These are phyloP conservation scores for Truncatella angustata DNA, from an alignment of 2,329 filamentous ascomycete genomes.

Conservation along the genomic window DNA sequence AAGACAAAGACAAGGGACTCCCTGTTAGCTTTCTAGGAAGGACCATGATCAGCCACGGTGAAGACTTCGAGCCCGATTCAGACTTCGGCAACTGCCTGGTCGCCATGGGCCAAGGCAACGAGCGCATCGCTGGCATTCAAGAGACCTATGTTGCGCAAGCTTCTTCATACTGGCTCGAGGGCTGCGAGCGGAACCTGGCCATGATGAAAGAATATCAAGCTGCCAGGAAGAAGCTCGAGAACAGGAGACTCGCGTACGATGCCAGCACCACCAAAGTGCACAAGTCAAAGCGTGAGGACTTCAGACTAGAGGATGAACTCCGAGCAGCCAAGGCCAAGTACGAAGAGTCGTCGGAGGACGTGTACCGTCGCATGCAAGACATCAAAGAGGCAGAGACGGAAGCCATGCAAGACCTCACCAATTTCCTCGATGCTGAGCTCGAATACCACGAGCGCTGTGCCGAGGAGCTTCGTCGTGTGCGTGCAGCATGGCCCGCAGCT, in stretches of 20 bases:
- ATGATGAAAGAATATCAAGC: constrained; percentile 98
- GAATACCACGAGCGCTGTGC: constrained; percentile 88
- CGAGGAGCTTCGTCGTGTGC: constrained; percentile 68
- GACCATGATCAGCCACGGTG: constrained; percentile 84
- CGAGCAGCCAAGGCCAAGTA: constrained; percentile 92
- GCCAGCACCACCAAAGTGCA: constrained; percentile 86
- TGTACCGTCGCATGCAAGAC: constrained; percentile 89
- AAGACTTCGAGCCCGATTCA: constrained; percentile 88
- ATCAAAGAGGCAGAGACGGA: constrained; percentile 91
- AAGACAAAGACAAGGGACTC: constrained; percentile 84
- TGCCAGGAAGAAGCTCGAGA: constrained; percentile 92
- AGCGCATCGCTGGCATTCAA: constrained; percentile 81
- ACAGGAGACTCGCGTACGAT: constrained; percentile 84
- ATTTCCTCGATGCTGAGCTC: constrained; percentile 85
- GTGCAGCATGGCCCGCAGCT: constrained; percentile 42
- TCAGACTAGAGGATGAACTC: constrained; percentile 88
- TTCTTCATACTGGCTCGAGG: constrained; percentile 83
- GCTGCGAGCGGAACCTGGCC: constrained; percentile 81
- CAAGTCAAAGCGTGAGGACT: constrained; percentile 92
- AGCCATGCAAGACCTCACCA: constrained; percentile 73
- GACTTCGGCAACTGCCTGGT: constrained; percentile 87
- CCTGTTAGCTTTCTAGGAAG: constrained; percentile 78
- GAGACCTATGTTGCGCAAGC: constrained; percentile 78
- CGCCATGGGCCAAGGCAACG: constrained; percentile 78
- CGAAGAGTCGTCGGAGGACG: constrained; percentile 91